A percentile compares a stretch with the other conserved stretches of the same genome.
Conservation (phyloP, 331 rosid species). For the Pyracantha coccinea region DNA sequence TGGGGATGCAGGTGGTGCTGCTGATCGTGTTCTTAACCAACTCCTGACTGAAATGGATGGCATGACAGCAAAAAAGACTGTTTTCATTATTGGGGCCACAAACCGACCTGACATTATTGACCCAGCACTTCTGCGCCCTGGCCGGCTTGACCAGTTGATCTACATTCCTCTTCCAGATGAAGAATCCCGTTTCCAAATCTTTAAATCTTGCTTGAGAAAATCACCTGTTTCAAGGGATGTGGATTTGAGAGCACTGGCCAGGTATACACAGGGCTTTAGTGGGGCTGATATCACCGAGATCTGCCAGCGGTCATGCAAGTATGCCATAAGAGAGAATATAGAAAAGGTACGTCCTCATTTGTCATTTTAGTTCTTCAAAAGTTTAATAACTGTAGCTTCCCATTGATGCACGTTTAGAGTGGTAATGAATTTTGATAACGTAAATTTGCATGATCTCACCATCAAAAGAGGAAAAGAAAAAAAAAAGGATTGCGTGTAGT, state of each 20-base stretch:
- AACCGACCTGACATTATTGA: slow-evolving; percentile 69
- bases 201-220: slow-evolving; percentile 67
- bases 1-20: slow-evolving; percentile 80
- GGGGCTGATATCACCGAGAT: slow-evolving; percentile 71
- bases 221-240: slow-evolving; percentile 62
- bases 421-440: neutral
- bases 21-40: slow-evolving; percentile 64
- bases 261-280: slow-evolving; percentile 60
- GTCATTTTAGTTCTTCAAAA: neutral
- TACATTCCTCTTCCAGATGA: slow-evolving; percentile 84
- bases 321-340: slow-evolving; percentile 72
- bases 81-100: slow-evolving; percentile 71
- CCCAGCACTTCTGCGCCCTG: slow-evolving; percentile 71
- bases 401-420: neutral
- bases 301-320: slow-evolving; percentile 70
- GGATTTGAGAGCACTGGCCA: slow-evolving; percentile 55
- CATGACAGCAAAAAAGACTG: slow-evolving; percentile 63
- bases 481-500: neutral
- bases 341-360: slow-evolving; percentile 41
- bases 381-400: neutral
- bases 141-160: slow-evolving; percentile 66
- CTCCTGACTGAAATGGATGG: slow-evolving; percentile 76
- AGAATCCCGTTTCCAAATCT: slow-evolving; percentile 59
- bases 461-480: neutral
- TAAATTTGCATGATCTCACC: neutral